Percentiles rank a stretch among this genome's conserved stretches.
These are phyloP conservation scores for Arthrobotrys pseudoclavata DNA, from an alignment of 2,329 filamentous ascomycete species.

Conservation along the genomic window DNA sequence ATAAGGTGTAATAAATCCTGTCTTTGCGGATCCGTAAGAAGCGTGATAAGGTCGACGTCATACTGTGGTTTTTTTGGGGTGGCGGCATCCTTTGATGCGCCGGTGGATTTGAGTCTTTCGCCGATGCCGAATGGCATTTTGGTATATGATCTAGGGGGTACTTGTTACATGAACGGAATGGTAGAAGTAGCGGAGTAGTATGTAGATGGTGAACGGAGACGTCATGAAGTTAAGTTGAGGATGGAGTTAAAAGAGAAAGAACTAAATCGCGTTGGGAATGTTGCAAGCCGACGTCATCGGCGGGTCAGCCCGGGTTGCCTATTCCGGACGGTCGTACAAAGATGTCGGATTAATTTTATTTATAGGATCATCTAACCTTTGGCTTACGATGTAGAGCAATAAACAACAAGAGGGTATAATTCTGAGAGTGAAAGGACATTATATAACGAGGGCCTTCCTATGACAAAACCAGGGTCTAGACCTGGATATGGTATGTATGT, in stretches of 20 bases:
- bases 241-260: neutral
- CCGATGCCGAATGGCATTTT: conserved; percentile 57
- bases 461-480: no score
- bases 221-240: neutral
- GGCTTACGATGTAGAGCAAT: no score
- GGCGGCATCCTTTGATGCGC: conserved; percentile 1
- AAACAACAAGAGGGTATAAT: no score
- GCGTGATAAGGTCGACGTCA: conserved; percentile 61
- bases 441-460: no score
- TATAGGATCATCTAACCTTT: no score
- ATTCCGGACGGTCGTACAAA: conserved; percentile 11
- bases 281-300: conserved; percentile 36
- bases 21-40: conserved; percentile 61
- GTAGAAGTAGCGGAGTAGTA: no score
- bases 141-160: neutral
- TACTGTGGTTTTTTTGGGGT: conserved; percentile 24
- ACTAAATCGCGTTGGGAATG: conserved; percentile 5
- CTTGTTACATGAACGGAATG: no score
- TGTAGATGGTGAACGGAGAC: neutral
- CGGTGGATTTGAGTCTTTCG: conserved; percentile 27
- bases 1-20: conserved; percentile 61
- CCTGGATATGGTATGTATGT: no score
- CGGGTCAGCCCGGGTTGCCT: conserved; percentile 43
- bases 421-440: no score
- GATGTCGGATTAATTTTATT: neutral